Conservation (phyloP, 2,329 filamentous ascomycete genomes). For the Colletotrichum sp. region DNA sequence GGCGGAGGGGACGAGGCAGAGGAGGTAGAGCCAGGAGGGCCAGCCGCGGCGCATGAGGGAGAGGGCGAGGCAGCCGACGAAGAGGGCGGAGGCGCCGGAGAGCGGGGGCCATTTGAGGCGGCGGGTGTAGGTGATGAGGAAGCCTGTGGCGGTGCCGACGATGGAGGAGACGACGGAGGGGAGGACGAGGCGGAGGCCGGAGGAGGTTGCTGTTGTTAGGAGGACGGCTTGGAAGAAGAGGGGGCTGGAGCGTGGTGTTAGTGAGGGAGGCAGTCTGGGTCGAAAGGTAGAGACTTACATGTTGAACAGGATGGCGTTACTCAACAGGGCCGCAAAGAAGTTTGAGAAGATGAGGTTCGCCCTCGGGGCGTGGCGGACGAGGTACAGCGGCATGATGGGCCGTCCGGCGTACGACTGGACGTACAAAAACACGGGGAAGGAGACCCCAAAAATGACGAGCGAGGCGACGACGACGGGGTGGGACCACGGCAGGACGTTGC, state of each 20-base stretch:
- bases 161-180: conserved; percentile 62
- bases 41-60: conserved; percentile 55
- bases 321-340: conserved; percentile 53
- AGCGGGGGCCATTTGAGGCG: conserved; percentile 65
- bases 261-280: background rate
- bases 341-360: conserved; percentile 64
- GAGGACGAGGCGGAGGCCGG: conserved; percentile 74
- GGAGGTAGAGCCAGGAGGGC: conserved; percentile 56
- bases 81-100: conserved; percentile 50
- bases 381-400: conserved; percentile 65
- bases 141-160: conserved; percentile 63
- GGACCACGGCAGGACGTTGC: conserved; percentile 67
- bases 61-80: conserved; percentile 58
- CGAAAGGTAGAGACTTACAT: conserved; percentile 41
- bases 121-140: conserved; percentile 65
- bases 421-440: conserved; percentile 57
- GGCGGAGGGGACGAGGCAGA: conserved; percentile 61
- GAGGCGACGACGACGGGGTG: conserved; percentile 63
- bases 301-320: conserved; percentile 65
- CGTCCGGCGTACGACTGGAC: conserved; percentile 54
- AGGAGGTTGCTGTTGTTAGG: conserved; percentile 70
- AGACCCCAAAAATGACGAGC: conserved; percentile 50
- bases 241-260: conserved; percentile 50
- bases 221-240: conserved; percentile 81
- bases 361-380: conserved; percentile 56